Conservation (phyloP, 2,329 filamentous ascomycete species). For the Apiospora kogelbergensis region DNA sequence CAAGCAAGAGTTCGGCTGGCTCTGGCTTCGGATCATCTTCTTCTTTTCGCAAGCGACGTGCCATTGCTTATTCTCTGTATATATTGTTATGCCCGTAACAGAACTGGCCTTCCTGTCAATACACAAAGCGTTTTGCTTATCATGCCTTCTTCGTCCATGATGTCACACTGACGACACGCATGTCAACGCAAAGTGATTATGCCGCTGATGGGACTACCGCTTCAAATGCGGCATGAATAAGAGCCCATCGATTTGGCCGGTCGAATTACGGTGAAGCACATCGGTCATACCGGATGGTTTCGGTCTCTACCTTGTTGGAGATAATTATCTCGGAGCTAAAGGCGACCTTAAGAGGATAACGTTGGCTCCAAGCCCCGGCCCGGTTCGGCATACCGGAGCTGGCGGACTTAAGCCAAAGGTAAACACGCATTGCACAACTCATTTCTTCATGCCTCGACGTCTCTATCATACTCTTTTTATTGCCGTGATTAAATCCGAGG, state of each 20-base stretch:
- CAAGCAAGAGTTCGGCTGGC: not conserved
- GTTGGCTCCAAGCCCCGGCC: not conserved
- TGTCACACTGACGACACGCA: too few relatives aligned
- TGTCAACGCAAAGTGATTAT: too few relatives aligned
- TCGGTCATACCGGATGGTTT: not conserved
- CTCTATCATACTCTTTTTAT: not conserved
- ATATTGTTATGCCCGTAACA: not conserved
- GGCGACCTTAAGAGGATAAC: not conserved
- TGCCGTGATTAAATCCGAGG: not conserved
- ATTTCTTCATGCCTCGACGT: not conserved
- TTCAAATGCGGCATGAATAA: not conserved
- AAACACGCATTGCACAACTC: not conserved
- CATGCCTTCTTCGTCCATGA: not conserved
- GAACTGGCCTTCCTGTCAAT: not conserved
- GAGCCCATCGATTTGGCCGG: not conserved
- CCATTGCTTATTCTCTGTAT: not conserved
- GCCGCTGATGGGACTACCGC: too few relatives aligned
- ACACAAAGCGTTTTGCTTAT: not conserved
- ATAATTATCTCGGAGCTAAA: not conserved
- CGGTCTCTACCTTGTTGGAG: not conserved
- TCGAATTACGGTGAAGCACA: not conserved
- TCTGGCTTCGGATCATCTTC: too few relatives aligned
- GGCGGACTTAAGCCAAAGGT: not conserved
- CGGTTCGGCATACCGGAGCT: not conserved
- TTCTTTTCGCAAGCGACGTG: not conserved